Conservation (phyloP, 2,329 filamentous ascomycete genomes). For the Ambrosiella beaveri region DNA sequence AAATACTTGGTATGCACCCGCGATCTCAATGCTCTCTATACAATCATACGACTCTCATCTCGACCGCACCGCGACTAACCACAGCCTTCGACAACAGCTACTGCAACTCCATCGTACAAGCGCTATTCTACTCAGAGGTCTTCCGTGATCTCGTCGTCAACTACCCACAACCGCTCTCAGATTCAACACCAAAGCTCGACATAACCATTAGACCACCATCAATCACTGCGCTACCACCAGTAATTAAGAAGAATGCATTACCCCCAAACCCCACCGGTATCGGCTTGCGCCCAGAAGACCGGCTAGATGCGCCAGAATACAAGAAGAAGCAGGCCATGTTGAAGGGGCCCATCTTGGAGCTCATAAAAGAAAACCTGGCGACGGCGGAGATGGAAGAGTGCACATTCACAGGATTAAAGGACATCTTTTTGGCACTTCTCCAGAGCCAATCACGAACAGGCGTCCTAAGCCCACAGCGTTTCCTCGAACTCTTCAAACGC, state of each 20-base stretch:
- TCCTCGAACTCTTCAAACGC: constrained; percentile 80
- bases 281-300: constrained; percentile 63
- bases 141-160: constrained; percentile 91
- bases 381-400: constrained; percentile 89
- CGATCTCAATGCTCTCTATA: too few relatives aligned
- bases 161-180: constrained; percentile 61
- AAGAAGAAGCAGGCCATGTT: constrained; percentile 94
- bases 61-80: not conserved
- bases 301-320: constrained; percentile 85
- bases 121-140: constrained; percentile 83
- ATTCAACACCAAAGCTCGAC: constrained; percentile 46
- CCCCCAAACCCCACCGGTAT: constrained; percentile 21
- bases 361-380: constrained; percentile 62
- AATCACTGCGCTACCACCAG: constrained; percentile 27
- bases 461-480: constrained; percentile 79
- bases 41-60: too few relatives aligned
- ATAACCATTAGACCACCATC: constrained; percentile 41
- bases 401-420: constrained; percentile 84
- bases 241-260: constrained; percentile 15
- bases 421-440: constrained; percentile 85
- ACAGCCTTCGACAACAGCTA: constrained; percentile 42
- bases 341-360: constrained; percentile 69
- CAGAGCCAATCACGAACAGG: constrained; percentile 68
- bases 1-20: constrained; percentile 66
- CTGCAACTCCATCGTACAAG: constrained; percentile 96